phyloP scores from a whole-genome alignment of 495 filamentous ascomycete species.

The Penicillium arizonense region DNA sequence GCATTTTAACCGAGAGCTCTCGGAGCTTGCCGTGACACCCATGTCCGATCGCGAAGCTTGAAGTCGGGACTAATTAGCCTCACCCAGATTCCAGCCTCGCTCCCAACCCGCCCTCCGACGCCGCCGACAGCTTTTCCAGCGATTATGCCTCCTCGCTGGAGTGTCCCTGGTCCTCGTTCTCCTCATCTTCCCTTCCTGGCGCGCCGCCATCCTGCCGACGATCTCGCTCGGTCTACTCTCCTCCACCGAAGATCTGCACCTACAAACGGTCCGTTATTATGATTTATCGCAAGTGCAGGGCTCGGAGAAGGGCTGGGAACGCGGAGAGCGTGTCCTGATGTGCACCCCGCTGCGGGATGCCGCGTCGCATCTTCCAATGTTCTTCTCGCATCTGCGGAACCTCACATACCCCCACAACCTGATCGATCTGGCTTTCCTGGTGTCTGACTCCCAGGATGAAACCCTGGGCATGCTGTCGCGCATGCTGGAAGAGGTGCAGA shows the following conservation, averaged over 20 bases:
- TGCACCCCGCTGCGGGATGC: conserved; percentile 95
- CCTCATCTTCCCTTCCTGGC: conserved; percentile 65
- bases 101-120: conserved; percentile 71
- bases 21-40: not conserved
- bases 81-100: conserved; percentile 79
- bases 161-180: conserved; percentile 63
- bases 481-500: conserved; percentile 78
- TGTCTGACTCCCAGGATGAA: conserved; percentile 94
- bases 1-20: not conserved
- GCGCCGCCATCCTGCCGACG: conserved; percentile 61
- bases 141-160: conserved; percentile 52
- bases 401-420: conserved; percentile 97
- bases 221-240: conserved; percentile 71
- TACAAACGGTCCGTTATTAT: conserved; percentile 95
- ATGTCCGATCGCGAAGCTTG: conserved; percentile 2
- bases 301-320: conserved; percentile 87
- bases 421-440: conserved; percentile 94
- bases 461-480: conserved; percentile 75
- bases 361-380: conserved; percentile 91
- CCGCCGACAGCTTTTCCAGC: conserved; percentile 70
- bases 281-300: conserved; percentile 90
- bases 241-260: conserved; percentile 65
- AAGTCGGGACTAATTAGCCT: conserved; percentile 6
- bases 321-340: conserved; percentile 90
- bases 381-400: conserved; percentile 93